Evolutionary conservation across 257 asterid species (phyloP).

Genomic region (Solanum lycopersicoides): DNA sequence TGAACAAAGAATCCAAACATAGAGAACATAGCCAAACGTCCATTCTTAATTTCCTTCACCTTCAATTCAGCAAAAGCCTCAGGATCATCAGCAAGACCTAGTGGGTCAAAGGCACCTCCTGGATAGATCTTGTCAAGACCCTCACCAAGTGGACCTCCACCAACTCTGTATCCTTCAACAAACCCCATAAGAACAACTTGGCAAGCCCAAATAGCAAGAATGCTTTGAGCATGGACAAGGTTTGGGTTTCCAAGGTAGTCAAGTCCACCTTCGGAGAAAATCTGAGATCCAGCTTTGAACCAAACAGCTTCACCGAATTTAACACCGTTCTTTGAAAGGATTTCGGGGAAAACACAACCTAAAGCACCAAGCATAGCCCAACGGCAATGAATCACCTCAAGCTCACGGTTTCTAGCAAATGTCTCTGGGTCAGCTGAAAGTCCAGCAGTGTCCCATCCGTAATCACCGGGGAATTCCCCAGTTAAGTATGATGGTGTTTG

Average conservation of each 20-base stretch:
- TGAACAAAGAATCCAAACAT: conserved; percentile 82
- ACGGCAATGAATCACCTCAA: conserved; percentile 73
- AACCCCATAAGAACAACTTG: conserved; percentile 83
- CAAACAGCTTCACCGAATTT: conserved; percentile 82
- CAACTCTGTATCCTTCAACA: conserved; percentile 77
- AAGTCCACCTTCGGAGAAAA: conserved; percentile 85
- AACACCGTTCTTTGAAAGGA: conserved; percentile 65
- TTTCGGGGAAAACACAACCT: conserved; percentile 83
- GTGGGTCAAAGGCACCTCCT: conserved; percentile 76
- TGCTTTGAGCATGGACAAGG: conserved; percentile 83
- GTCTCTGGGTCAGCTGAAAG: conserved; percentile 94
- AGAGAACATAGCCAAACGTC: conserved; percentile 58
- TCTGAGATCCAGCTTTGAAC: conserved; percentile 93
- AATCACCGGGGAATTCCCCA: conserved; percentile 89
- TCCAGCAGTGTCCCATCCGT: conserved; percentile 97
- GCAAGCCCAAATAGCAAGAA: conserved; percentile 74
- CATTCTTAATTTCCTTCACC: conserved; percentile 62
- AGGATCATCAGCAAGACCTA: conserved; percentile 57
- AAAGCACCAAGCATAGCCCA: conserved; percentile 98
- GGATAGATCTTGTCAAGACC: conserved; percentile 88
- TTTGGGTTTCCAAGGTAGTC: conserved; percentile 88
- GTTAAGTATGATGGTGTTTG: conserved; percentile 88
- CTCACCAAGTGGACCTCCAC: conserved; percentile 88
- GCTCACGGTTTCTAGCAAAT: conserved; percentile 80
- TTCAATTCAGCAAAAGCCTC: conserved; percentile 49